A percentile compares a stretch with the other conserved stretches of the same genome.
Conservation (phyloP, 2,329 filamentous ascomycete genomes). For the Passalora sequoiae region DNA sequence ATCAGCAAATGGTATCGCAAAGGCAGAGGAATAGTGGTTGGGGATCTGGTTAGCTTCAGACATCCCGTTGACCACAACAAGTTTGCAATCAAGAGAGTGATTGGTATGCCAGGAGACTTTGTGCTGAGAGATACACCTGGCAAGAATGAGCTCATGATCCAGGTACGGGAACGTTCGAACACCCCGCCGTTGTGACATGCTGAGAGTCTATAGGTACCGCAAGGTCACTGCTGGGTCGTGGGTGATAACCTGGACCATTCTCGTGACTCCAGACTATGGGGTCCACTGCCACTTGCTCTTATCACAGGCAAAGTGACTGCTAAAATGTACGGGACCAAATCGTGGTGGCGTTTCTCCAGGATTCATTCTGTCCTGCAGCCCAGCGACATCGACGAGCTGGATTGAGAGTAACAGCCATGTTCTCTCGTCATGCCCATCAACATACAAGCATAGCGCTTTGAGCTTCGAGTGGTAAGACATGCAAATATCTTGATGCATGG, state of each 20-base stretch:
- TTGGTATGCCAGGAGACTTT: slow-evolving; percentile 58
- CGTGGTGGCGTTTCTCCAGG: background rate
- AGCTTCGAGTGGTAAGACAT: too few species aligned
- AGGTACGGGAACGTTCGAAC: too few species aligned
- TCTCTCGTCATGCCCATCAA: too few species aligned
- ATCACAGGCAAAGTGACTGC: slow-evolving; percentile 75
- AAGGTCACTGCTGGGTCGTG: slow-evolving; percentile 85
- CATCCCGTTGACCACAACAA: slow-evolving; percentile 58
- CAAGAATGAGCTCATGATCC: slow-evolving; percentile 51
- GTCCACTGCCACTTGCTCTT: slow-evolving; percentile 78
- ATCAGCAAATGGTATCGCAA: slow-evolving; percentile 63
- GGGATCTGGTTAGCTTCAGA: slow-evolving; percentile 75
- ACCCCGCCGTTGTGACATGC: too few species aligned
- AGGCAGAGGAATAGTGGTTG: slow-evolving; percentile 65
- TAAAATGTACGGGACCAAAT: slow-evolving; percentile 13
- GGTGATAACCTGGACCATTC: slow-evolving; percentile 85
- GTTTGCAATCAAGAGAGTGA: slow-evolving; percentile 70
- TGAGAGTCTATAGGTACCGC: slow-evolving; percentile 78
- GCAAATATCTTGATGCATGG: too few species aligned
- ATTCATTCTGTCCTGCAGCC: background rate
- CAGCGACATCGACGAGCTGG: background rate
- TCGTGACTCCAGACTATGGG: slow-evolving; percentile 79
- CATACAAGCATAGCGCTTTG: too few species aligned
- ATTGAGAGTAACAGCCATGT: too few species aligned
- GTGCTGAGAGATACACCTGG: slow-evolving; percentile 61